Percentiles rank a stretch among this genome's conserved stretches.
Conservation (phyloP, 768 basidiomycete species). For the Dacryopinax primogenitus region DNA sequence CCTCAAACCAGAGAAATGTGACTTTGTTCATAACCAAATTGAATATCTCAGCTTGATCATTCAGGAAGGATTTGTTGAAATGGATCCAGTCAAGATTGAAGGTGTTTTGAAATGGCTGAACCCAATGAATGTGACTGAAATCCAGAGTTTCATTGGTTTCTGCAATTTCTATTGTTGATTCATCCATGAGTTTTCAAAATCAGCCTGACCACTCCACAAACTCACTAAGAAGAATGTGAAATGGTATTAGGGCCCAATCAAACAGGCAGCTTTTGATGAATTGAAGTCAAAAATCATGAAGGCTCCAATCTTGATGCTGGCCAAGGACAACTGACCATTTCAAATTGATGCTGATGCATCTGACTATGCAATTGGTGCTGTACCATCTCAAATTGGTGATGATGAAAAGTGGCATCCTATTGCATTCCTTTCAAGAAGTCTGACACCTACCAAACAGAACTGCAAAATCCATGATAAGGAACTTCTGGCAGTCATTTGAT, state of each 20-base stretch:
- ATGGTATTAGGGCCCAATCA: not conserved
- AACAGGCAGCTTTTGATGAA: not conserved
- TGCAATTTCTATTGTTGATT: constrained; percentile 24
- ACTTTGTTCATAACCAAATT: constrained; percentile 19
- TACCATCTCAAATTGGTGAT: constrained; percentile 18
- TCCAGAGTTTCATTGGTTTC: constrained; percentile 22
- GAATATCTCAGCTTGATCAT: constrained; percentile 22
- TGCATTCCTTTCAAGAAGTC: constrained; percentile 27
- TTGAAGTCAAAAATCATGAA: not conserved
- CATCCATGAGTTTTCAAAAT: constrained; percentile 18
- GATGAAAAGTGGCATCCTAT: not conserved
- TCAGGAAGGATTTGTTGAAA: constrained; percentile 16
- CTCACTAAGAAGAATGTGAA: constrained; percentile 17
- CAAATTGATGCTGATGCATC: constrained; percentile 22
- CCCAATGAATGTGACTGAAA: too few species aligned
- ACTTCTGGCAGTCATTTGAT: constrained; percentile 35
- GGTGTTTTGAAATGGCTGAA: constrained; percentile 25
- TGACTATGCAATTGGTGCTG: constrained; percentile 17
- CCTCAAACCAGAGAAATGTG: constrained; percentile 19
- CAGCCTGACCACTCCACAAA: constrained; percentile 12
- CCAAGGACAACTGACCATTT: not conserved
- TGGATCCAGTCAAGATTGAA: constrained; percentile 28
- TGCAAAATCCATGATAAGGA: constrained; percentile 43
- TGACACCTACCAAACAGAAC: constrained; percentile 31
- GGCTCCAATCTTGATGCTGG: not conserved